Evolutionary conservation across 2,329 filamentous ascomycete genomes (phyloP).

Genomic region (Beauveria caledonica): DNA sequence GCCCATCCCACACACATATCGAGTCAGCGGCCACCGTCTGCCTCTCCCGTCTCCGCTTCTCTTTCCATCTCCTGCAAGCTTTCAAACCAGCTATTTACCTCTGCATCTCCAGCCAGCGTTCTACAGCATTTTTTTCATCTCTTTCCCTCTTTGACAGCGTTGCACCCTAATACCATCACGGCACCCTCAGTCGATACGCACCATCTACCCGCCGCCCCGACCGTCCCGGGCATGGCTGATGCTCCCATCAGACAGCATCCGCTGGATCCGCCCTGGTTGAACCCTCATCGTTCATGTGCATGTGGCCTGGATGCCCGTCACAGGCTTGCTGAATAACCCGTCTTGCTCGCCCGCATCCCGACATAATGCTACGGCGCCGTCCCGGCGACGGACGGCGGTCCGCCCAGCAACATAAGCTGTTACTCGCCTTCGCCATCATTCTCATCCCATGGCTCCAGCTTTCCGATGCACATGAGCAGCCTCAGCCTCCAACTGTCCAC

Average conservation of each 20-base stretch:
- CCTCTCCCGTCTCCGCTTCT: slow-evolving; percentile 2
- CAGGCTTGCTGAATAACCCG: not conserved
- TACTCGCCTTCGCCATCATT: slow-evolving; percentile 50
- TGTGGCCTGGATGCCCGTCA: slow-evolving; percentile 2
- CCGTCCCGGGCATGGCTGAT: slow-evolving; percentile 7
- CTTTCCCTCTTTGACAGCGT: not conserved
- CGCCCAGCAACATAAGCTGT: slow-evolving; percentile 36
- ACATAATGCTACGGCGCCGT: slow-evolving; percentile 60
- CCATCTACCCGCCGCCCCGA: too few relatives aligned
- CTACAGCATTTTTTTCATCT: not conserved
- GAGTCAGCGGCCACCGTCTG: slow-evolving; percentile 1
- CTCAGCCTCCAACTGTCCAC: slow-evolving; percentile 1
- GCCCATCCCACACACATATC: not conserved
- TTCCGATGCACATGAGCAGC: slow-evolving; percentile 37
- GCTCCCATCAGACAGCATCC: not conserved
- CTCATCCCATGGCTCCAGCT: slow-evolving; percentile 47
- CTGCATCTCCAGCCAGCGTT: not conserved
- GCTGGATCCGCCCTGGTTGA: slow-evolving; percentile 4
- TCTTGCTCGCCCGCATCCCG: slow-evolving; percentile 11
- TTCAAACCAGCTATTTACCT: not conserved
- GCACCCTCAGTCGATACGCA: not conserved
- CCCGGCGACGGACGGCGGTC: slow-evolving; percentile 47
- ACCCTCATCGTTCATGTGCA: not conserved
- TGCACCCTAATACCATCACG: not conserved
- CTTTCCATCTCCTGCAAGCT: not conserved